Conservation (phyloP, 208 protist species). For the Naegleria gruberi region DNA sequence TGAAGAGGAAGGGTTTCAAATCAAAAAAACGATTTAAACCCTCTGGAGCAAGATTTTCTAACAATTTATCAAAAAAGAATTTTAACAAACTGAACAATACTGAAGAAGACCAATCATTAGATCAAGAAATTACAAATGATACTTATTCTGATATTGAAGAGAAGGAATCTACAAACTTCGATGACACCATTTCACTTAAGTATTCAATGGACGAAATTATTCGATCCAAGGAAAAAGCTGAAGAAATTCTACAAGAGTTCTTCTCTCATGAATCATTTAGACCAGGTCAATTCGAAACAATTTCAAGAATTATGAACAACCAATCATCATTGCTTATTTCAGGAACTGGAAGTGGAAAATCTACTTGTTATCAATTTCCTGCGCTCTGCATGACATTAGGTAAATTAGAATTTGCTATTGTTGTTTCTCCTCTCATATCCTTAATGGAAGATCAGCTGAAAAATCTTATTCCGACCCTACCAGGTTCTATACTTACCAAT, state of each 20-base stretch:
- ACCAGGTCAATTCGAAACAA: constrained; percentile 43
- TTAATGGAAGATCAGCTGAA: constrained; percentile 58
- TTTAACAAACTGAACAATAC: background rate
- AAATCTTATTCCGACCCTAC: constrained; percentile 39
- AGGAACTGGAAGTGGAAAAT: constrained; percentile 55
- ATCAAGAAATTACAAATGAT: background rate
- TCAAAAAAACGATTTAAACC: background rate
- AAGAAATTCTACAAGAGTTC: constrained; percentile 9
- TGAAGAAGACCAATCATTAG: background rate
- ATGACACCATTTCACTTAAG: background rate
- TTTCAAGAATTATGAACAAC: constrained; percentile 35
- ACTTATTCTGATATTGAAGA: background rate
- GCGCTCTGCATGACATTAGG: constrained; percentile 27
- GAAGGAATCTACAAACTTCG: background rate
- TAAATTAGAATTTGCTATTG: constrained; percentile 37
- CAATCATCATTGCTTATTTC: constrained; percentile 41
- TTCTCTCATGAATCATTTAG: constrained; percentile 41
- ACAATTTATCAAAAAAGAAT: background rate
- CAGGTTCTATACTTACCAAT: constrained; percentile 31
- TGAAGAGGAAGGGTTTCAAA: background rate
- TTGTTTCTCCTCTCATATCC: constrained; percentile 56
- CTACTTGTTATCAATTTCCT: constrained; percentile 51
- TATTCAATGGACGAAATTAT: constrained; percentile 14
- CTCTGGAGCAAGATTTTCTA: background rate
- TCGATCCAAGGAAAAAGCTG: background rate